Base-by-base conservation (phyloP, 164 flowering plant species). In the Umbilicus rupestris region DNA sequence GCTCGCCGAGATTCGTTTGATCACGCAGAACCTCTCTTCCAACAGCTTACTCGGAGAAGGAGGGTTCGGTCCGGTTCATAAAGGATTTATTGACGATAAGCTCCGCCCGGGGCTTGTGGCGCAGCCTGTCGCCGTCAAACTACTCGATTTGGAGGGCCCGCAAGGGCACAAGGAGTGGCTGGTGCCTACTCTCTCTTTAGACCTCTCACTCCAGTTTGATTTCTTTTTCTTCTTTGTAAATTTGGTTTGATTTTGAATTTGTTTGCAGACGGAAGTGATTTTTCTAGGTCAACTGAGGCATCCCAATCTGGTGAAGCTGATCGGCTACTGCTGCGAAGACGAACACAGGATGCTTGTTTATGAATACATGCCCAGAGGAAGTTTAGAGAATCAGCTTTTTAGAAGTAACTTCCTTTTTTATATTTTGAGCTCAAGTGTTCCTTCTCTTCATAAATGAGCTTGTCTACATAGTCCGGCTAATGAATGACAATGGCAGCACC, bases 141-240 rank as follows among this genome's bases (percentile, higher is more conserved):
- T 76, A 29, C 55, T 87, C 72, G 88, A 87, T 50, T 73, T 81
- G 73, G 93, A 87, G 11, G 87, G 92, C 46, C 2, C 66, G 7
- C 92, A 87, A 64, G 92, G 92, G 4, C 92, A 87, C 52, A 71
- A 73, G 17, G 93, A 87, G 71, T 87, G 93, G 93, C 69, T 87
- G 93, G 93, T 87, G 37, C 44, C 79, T 63, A 22, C 16, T 47
- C 17, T 33, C 1, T 28, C 3, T 39, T 33, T 29, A 20, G 19
- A 62, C 2, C 37, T 28, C 31, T 22, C 31, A 28, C 26, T 29
- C 7, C 28, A 16, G 7, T 50, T 24, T 50, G 57, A 7, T 50
- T 7, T 24, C 2, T 50, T 65, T 44, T 65, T 1, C 29, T 11
- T 62, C 4, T 31, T 62, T 1, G 6, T 5, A 29, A 33, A 7